phyloP scores from a whole-genome alignment of 176 grass and related monocot species.

The Hsuehochloa calcarea region DNA sequence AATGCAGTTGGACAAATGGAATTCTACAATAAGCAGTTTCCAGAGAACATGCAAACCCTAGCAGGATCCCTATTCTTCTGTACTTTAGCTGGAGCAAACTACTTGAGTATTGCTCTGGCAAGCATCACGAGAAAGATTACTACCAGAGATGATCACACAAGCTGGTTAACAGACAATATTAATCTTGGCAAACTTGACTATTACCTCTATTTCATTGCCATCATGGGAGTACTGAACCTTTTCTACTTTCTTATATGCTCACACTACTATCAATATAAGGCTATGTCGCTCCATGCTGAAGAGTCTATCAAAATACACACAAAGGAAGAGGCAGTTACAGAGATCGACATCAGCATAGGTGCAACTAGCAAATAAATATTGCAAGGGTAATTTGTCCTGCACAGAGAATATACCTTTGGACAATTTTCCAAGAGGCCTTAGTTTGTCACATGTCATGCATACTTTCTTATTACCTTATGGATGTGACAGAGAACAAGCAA shows the following conservation, averaged over 20 bases:
- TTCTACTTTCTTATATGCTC: constrained; percentile 67
- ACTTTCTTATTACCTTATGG: constrained; percentile 12
- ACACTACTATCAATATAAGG: constrained; percentile 69
- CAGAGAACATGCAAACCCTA: constrained; percentile 71
- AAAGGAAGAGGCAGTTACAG: constrained; percentile 30
- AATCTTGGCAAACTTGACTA: constrained; percentile 64
- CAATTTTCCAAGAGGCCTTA: not conserved
- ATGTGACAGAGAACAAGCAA: constrained; percentile 9
- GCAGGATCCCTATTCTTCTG: constrained; percentile 61
- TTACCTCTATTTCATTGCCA: constrained; percentile 59
- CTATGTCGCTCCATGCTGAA: constrained; percentile 39
- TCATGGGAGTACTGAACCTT: constrained; percentile 53
- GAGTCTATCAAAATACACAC: constrained; percentile 10
- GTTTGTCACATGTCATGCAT: not conserved
- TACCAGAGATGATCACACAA: constrained; percentile 24
- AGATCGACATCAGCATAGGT: not conserved
- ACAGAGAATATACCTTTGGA: constrained; percentile 11
- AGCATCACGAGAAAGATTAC: constrained; percentile 53
- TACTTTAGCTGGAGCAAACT: constrained; percentile 54
- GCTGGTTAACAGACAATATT: constrained; percentile 67
- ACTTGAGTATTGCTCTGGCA: constrained; percentile 53
- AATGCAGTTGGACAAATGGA: constrained; percentile 73
- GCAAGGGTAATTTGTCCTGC: constrained; percentile 16
- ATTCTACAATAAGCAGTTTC: constrained; percentile 87
- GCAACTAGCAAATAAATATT: constrained; percentile 26